Evolutionary conservation across 495 filamentous ascomycete species (phyloP), one percentile per base, ranked within the genome.

Genomic region (Thozetella sp.): DNA sequence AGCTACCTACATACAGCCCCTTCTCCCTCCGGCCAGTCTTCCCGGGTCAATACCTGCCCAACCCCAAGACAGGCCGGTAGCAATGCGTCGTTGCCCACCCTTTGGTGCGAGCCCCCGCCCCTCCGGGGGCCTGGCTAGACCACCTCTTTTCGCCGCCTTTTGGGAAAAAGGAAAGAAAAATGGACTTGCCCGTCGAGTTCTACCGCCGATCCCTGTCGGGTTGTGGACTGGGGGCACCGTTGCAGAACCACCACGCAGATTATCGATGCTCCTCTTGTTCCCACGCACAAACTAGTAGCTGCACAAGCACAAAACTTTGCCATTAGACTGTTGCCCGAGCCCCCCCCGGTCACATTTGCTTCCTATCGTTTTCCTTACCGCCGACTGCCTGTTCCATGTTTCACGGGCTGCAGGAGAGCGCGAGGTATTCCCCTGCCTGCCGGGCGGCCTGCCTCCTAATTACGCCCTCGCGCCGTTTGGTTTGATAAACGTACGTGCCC

Each of bases 281-380:
- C 43, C 43, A 11, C 43, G n/a, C n/a, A n/a, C n/a, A 48, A 3
- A 48, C 43, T 48, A 48, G 43, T 48, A 48, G 43, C 43, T 48
- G 43, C 43, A 48, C 43, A 13, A 48, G 43, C 43, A 19, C 43
- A 48, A 48, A 15, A 48, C 4, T 4, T 48, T 4, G 43, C 4
- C 43, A 48, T 48, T 48, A 15, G 9, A 15, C n/a, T 48, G 43
- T 48, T n/a, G n/a, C n/a, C 11, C n/a, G 9, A 19, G 20, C 12
- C n/a, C 9, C 43, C 12, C n/a, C 12, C 43, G 4, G 9, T 48
- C n/a, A n/a, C n/a, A n/a, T n/a, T n/a, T n/a, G 30, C 15, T 15
- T 37, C 30, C 30, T 37, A 37, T 37, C 30, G 15, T 15, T 37
- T n/a, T n/a, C n/a, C n/a, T 37, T 15, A 37, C 15, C 30, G 6